These are phyloP conservation scores for Nematocida sp. DNA, from an alignment of 371 early-diverging fungal species.

Conservation along the genomic window DNA sequence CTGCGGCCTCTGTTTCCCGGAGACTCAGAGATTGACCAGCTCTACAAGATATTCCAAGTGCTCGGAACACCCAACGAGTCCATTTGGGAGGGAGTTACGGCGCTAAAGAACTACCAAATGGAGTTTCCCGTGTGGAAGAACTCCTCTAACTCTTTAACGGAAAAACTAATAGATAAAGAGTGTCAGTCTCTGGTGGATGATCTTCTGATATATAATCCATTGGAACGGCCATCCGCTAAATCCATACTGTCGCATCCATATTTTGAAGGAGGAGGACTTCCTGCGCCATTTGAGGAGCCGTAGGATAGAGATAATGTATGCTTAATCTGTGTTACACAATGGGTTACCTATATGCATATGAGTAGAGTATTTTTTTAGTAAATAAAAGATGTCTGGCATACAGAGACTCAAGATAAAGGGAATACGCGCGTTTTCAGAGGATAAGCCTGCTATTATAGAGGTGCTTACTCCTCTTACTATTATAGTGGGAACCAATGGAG, in stretches of 20 bases:
- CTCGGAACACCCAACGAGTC: constrained; percentile 90
- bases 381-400: constrained; percentile 60
- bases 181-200: constrained; percentile 78
- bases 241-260: constrained; percentile 86
- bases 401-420: constrained; percentile 77
- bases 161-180: constrained; percentile 68
- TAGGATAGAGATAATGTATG: too few species aligned
- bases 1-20: constrained; percentile 93
- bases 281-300: too few species aligned
- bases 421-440: constrained; percentile 84
- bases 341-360: too few species aligned
- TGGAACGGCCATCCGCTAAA: constrained; percentile 77
- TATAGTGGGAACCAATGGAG: constrained; percentile 94
- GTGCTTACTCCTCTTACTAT: constrained; percentile 88
- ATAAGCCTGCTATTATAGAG: constrained; percentile 72
- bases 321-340: too few species aligned
- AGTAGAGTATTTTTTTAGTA: too few species aligned
- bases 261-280: constrained; percentile 78
- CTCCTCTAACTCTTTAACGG: neutral
- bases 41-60: constrained; percentile 96
- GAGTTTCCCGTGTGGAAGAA: constrained; percentile 58
- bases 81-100: constrained; percentile 82
- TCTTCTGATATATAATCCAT: constrained; percentile 86
- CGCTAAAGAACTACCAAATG: constrained; percentile 73
- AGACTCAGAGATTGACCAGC: constrained; percentile 93